phyloP scores from a whole-genome alignment of 306 rosid species.

The Begonia masoniana region DNA sequence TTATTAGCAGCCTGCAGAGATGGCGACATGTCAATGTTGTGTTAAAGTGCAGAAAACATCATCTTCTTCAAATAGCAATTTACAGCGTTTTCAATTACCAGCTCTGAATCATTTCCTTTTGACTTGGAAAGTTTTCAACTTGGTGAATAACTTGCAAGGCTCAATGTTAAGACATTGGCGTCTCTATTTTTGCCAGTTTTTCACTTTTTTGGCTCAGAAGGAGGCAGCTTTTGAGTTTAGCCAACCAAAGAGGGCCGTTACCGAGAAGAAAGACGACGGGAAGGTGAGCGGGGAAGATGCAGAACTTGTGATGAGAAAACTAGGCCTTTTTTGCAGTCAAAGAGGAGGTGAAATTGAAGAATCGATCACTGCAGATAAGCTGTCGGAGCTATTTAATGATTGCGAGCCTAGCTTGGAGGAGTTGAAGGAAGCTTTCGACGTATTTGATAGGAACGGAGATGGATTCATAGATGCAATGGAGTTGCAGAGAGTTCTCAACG shows the following conservation, averaged over 20 bases:
- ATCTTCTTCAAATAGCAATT: conserved; percentile 2
- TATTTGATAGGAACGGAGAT: conserved; percentile 69
- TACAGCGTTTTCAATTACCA: conserved; percentile 8
- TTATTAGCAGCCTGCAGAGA: too few relatives aligned
- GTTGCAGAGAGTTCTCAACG: conserved; percentile 45
- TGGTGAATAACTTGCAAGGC: background rate
- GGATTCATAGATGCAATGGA: conserved; percentile 67
- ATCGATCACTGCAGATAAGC: conserved; percentile 22
- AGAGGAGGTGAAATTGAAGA: conserved; percentile 31
- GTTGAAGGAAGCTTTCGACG: conserved; percentile 75
- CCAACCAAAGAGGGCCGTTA: conserved; percentile 3
- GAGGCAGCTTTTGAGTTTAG: conserved; percentile 9
- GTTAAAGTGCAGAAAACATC: conserved; percentile 17
- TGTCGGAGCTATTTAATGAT: conserved; percentile 58
- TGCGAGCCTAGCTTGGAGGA: conserved; percentile 76
- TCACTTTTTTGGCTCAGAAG: conserved; percentile 7
- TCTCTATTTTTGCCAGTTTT: conserved; percentile 10
- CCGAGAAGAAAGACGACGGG: conserved; percentile 17
- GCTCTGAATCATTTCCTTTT: conserved; percentile 10
- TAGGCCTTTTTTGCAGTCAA: conserved; percentile 44
- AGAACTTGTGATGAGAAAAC: conserved; percentile 33
- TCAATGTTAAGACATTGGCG: conserved; percentile 13
- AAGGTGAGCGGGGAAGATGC: conserved; percentile 38
- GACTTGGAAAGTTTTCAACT: background rate
- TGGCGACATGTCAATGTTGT: background rate